A percentile compares a stretch with the other conserved stretches of the same genome.
These are phyloP conservation scores for Aspergillus tubingensis DNA, from an alignment of 2,329 filamentous ascomycete genomes.

Conservation along the genomic window DNA sequence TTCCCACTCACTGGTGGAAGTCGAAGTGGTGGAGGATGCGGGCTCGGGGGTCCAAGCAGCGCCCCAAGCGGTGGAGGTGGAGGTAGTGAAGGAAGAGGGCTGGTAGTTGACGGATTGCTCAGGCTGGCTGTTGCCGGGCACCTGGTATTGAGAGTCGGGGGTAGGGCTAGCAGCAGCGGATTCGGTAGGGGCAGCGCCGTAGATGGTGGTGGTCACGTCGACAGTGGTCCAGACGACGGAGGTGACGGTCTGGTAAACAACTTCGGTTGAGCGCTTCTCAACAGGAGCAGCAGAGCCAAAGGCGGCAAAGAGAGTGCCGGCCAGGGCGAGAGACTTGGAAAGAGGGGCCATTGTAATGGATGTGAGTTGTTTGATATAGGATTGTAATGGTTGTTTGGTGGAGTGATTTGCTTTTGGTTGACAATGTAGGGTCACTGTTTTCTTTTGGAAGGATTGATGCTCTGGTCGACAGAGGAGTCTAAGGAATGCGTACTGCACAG, in stretches of 20 bases:
- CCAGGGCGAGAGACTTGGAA: conserved; percentile 39
- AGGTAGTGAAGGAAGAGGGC: conserved; percentile 14
- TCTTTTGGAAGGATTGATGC: conserved; percentile 10
- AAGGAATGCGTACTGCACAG: conserved; percentile 25
- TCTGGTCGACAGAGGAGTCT: conserved; percentile 6
- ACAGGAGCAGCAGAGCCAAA: conserved; percentile 34
- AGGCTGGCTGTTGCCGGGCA: neutral
- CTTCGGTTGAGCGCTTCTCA: conserved; percentile 39
- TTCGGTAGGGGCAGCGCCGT: conserved; percentile 29
- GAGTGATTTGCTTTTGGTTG: conserved; percentile 9
- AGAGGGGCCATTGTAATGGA: conserved; percentile 38
- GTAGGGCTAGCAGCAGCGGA: conserved; percentile 21
- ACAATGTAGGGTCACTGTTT: conserved; percentile 1
- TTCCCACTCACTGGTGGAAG: neutral
- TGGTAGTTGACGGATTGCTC: neutral
- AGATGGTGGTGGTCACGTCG: conserved; percentile 52
- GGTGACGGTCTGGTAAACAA: conserved; percentile 54
- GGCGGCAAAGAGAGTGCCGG: conserved; percentile 38
- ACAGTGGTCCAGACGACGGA: conserved; percentile 53
- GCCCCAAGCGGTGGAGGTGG: conserved; percentile 8
- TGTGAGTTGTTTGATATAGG: neutral
- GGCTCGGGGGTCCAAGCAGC: conserved; percentile 14
- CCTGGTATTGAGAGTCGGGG: conserved; percentile 9
- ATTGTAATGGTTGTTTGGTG: conserved; percentile 10
- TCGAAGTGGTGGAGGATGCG: conserved; percentile 6